Percentiles rank a stretch among this genome's conserved stretches.
Evolutionary conservation across 169 alveolate species (phyloP).

Genomic region (Plasmodium fragile): DNA sequence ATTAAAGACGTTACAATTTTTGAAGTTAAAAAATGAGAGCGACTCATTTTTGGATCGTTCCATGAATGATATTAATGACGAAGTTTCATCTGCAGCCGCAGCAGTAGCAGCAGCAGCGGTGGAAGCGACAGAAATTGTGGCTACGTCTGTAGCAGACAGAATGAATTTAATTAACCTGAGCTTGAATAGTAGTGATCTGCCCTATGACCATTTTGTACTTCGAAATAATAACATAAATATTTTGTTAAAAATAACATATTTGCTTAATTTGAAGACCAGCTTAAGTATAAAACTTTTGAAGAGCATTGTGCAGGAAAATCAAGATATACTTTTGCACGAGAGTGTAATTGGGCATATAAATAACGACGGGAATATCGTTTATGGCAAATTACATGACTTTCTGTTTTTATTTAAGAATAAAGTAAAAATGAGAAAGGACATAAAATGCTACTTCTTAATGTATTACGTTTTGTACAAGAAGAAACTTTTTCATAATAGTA

Average conservation of each 20-base stretch:
- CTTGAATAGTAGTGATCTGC: conserved; percentile 56
- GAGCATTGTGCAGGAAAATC: conserved; percentile 67
- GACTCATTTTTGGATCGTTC: conserved; percentile 22
- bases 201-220: conserved; percentile 54
- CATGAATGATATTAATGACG: conserved; percentile 35
- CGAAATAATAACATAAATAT: conserved; percentile 66
- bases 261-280: conserved; percentile 63
- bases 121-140: background rate
- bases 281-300: conserved; percentile 52
- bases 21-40: conserved; percentile 51
- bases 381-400: conserved; percentile 76
- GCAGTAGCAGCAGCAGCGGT: background rate
- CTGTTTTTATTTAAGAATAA: conserved; percentile 72
- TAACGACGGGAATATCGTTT: conserved; percentile 73
- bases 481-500: conserved; percentile 12
- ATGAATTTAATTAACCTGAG: conserved; percentile 35
- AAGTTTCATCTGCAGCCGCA: background rate
- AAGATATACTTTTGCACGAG: conserved; percentile 60
- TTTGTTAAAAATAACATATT: conserved; percentile 40
- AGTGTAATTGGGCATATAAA: conserved; percentile 69
- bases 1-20: conserved; percentile 47
- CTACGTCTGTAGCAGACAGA: conserved; percentile 2
- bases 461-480: conserved; percentile 58
- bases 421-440: conserved; percentile 42
- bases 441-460: conserved; percentile 59